Evolutionary conservation across 2,329 filamentous ascomycete genomes (phyloP).

Genomic region (Ophiostoma piceae): DNA sequence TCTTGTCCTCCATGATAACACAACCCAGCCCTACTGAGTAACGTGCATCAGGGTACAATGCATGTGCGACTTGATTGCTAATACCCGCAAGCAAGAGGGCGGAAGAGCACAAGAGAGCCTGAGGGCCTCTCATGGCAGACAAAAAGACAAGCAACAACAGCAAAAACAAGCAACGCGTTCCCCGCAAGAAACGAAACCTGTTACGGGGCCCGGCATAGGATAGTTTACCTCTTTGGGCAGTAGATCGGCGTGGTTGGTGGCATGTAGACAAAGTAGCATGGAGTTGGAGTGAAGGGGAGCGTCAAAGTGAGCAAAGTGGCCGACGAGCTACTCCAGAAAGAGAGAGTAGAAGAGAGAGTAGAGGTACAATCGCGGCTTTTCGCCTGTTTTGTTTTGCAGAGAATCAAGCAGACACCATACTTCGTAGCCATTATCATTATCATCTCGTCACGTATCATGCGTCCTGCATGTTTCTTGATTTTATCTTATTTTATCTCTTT

Average conservation of each 20-base stretch:
- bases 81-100: not conserved
- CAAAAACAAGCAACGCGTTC: not conserved
- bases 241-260: not conserved
- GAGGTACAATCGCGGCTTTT: conserved; percentile 3
- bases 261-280: not conserved
- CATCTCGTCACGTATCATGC: not conserved
- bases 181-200: conserved; percentile 11
- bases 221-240: not conserved
- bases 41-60: not conserved
- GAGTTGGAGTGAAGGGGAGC: not conserved
- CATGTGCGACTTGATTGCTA: not conserved
- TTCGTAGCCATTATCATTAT: not conserved
- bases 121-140: not conserved
- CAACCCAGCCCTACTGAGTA: not conserved
- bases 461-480: not conserved
- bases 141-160: not conserved
- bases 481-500: not conserved
- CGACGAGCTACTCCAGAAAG: too few relatives aligned
- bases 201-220: conserved; percentile 2
- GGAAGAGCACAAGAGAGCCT: not conserved
- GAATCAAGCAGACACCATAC: too few relatives aligned
- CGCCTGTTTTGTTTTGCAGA: not conserved
- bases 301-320: not conserved
- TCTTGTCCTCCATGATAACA: not conserved
- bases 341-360: too few relatives aligned